Conservation (phyloP, 306 rosid species). For the Rosa rugosa region DNA sequence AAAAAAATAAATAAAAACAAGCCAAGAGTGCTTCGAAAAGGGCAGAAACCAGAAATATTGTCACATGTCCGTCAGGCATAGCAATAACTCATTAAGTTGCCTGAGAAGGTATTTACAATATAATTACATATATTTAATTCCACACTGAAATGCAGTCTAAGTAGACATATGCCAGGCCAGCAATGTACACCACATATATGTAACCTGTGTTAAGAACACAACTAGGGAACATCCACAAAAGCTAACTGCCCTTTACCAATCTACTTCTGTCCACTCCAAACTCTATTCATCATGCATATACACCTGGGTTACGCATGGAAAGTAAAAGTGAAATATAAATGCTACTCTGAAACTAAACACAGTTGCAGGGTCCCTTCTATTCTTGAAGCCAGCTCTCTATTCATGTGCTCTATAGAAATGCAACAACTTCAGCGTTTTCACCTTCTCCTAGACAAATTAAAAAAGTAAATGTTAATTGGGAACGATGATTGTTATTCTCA, state of each 20-base stretch:
- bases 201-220: slow-evolving; percentile 28
- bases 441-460: slow-evolving; percentile 49
- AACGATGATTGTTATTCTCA: slow-evolving; percentile 6
- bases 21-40: too few species aligned
- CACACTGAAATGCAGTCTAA: not conserved
- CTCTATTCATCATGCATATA: slow-evolving; percentile 24
- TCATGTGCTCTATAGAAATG: slow-evolving; percentile 65
- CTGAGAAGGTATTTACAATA: not conserved
- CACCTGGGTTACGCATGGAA: not conserved
- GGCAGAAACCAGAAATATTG: not conserved
- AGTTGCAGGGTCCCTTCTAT: slow-evolving; percentile 12
- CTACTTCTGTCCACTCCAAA: slow-evolving; percentile 14
- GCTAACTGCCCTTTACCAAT: slow-evolving; percentile 20
- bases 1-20: too few species aligned
- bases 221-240: slow-evolving; percentile 28
- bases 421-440: slow-evolving; percentile 68
- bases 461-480: slow-evolving; percentile 5
- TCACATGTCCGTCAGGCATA: not conserved
- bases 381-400: slow-evolving; percentile 24
- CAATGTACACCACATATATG: slow-evolving; percentile 16
- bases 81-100: too few species aligned
- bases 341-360: slow-evolving; percentile 5
- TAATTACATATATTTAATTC: not conserved
- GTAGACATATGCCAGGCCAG: slow-evolving; percentile 20
- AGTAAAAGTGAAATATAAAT: slow-evolving; percentile 1